Conservation (phyloP, 108 stramenopile species). For the Cyclostephanos tholiformis region DNA sequence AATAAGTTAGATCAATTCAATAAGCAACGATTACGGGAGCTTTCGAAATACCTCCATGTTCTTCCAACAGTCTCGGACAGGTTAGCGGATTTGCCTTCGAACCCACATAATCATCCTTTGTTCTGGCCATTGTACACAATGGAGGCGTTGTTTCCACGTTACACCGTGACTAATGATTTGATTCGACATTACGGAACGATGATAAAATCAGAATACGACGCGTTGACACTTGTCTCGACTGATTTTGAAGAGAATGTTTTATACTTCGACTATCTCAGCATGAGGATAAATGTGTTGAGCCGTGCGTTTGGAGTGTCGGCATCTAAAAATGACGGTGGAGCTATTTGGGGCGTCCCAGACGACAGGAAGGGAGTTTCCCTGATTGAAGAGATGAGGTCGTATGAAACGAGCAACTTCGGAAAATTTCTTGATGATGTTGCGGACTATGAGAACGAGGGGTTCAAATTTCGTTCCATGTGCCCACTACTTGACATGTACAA, state of each 20-base stretch:
- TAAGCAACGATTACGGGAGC: slow-evolving; percentile 20
- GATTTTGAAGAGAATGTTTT: slow-evolving; percentile 54
- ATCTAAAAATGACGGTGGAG: slow-evolving; percentile 38
- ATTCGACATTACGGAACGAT: slow-evolving; percentile 58
- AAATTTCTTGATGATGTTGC: slow-evolving; percentile 6
- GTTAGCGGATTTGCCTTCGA: slow-evolving; percentile 2
- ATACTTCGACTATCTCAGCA: slow-evolving; percentile 56
- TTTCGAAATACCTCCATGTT: slow-evolving; percentile 41
- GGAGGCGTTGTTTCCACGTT: slow-evolving; percentile 43
- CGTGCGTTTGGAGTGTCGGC: slow-evolving; percentile 66
- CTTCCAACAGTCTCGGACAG: slow-evolving; percentile 60
- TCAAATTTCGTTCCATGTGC: slow-evolving; percentile 68
- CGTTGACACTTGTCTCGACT: slow-evolving; percentile 47
- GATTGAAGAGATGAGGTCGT: slow-evolving; percentile 54
- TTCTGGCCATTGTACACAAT: slow-evolving; percentile 43
- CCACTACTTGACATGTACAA: slow-evolving; percentile 84
- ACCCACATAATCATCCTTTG: slow-evolving; percentile 56
- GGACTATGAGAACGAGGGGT: slow-evolving; percentile 44
- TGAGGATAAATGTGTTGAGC: slow-evolving; percentile 75
- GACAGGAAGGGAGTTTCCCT: slow-evolving; percentile 33
- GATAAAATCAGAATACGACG: slow-evolving; percentile 70
- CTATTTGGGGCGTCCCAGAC: slow-evolving; percentile 31
- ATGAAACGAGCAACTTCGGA: slow-evolving; percentile 57
- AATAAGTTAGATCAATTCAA: slow-evolving; percentile 17
- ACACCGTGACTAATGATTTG: slow-evolving; percentile 51